Conservation (phyloP, 345 rosid genomes). For the Melaleuca quinquenervia region DNA sequence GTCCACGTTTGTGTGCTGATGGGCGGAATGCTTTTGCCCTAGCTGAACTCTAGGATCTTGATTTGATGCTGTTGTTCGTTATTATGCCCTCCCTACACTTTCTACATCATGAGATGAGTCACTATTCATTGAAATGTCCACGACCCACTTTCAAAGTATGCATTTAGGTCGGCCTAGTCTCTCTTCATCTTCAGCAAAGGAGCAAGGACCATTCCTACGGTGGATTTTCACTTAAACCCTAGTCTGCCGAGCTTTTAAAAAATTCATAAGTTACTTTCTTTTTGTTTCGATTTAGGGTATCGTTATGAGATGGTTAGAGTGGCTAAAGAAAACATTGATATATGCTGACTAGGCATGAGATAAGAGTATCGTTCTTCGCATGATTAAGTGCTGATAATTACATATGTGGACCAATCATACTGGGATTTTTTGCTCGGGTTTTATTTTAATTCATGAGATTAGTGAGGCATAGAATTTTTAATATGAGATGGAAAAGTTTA, state of each 20-base stretch:
- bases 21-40: background rate
- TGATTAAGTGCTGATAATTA: too few species aligned
- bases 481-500: background rate
- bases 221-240: background rate
- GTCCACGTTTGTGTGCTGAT: background rate
- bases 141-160: background rate
- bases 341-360: background rate
- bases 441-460: background rate
- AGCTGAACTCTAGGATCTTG: background rate
- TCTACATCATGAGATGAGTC: background rate
- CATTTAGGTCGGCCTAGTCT: background rate
- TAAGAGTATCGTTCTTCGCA: rapidly evolving
- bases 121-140: background rate
- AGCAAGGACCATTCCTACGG: background rate
- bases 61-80: background rate
- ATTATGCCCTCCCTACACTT: background rate
- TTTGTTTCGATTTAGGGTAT: too few species aligned
- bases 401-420: background rate
- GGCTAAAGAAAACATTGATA: too few species aligned
- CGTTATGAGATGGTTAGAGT: too few species aligned
- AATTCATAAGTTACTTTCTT: background rate
- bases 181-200: background rate
- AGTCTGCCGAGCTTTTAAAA: background rate
- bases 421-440: background rate
- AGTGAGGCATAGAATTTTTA: too few species aligned